These are phyloP conservation scores for Toxicodendron radicans DNA, from an alignment of 345 rosid genomes.

Conservation along the genomic window DNA sequence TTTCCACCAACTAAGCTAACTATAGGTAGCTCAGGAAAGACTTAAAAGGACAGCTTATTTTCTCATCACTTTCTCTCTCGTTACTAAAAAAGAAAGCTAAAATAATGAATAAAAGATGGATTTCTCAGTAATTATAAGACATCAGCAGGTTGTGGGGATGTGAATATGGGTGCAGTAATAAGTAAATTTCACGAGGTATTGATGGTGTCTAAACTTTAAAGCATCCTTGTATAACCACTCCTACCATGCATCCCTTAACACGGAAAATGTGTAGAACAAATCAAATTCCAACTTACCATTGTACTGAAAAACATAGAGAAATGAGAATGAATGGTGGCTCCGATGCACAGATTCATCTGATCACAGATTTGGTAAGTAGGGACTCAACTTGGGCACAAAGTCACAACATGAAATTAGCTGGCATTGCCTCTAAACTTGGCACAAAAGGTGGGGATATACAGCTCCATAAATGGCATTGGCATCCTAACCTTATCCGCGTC, in stretches of 20 bases:
- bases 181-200: background rate
- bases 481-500: slow-evolving; percentile 3
- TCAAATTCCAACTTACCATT: no score
- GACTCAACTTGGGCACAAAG: background rate
- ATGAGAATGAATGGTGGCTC: background rate
- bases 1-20: no score
- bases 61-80: background rate
- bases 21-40: no score
- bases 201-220: background rate
- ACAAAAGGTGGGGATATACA: background rate
- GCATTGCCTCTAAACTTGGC: slow-evolving; percentile 1
- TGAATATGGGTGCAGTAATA: background rate
- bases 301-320: no score
- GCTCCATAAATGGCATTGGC: background rate
- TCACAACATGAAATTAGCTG: background rate
- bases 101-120: background rate
- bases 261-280: no score
- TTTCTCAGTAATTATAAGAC: background rate
- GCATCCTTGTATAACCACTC: background rate
- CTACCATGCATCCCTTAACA: no score
- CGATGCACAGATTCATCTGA: background rate
- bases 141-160: background rate
- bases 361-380: background rate
- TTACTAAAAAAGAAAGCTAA: background rate
- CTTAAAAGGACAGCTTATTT: no score